Percentiles rank a stretch among this genome's conserved stretches.
phyloP scores from a whole-genome alignment of 495 filamentous ascomycete species.

The Penicillium turbatum region DNA sequence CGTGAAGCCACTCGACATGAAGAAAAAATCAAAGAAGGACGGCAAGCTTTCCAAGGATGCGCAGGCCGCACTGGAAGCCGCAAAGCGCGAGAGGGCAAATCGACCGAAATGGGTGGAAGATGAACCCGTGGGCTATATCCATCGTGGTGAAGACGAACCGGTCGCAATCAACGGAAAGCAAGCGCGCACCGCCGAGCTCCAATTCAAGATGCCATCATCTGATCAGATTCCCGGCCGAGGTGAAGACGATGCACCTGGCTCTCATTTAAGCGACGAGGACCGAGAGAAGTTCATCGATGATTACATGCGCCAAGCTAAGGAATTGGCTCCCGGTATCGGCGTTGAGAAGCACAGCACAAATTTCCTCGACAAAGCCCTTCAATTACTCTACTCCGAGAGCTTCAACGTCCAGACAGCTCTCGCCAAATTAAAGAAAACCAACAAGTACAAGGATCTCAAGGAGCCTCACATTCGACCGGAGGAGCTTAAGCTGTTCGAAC shows the following conservation, averaged over 20 bases:
- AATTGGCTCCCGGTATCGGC: slow-evolving; percentile 56
- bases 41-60: slow-evolving; percentile 74
- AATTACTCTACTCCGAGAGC: slow-evolving; percentile 64
- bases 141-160: slow-evolving; percentile 71
- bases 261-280: slow-evolving; percentile 36
- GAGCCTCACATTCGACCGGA: slow-evolving; percentile 76
- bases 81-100: slow-evolving; percentile 69
- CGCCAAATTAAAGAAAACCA: slow-evolving; percentile 59
- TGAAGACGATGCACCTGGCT: slow-evolving; percentile 43
- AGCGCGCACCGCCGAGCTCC: slow-evolving; percentile 49
- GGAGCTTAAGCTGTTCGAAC: slow-evolving; percentile 86
- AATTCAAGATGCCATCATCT: slow-evolving; percentile 50
- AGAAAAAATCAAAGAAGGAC: slow-evolving; percentile 71
- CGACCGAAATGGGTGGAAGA: slow-evolving; percentile 92
- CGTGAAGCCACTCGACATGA: slow-evolving; percentile 81
- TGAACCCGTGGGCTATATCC: slow-evolving; percentile 79
- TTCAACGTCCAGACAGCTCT: slow-evolving; percentile 72
- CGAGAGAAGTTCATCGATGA: slow-evolving; percentile 59
- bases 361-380: slow-evolving; percentile 79
- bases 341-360: slow-evolving; percentile 73
- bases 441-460: slow-evolving; percentile 71
- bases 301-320: slow-evolving; percentile 67
- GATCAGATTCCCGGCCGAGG: slow-evolving; percentile 44
- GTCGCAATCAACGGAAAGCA: slow-evolving; percentile 47
- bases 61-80: slow-evolving; percentile 71